phyloP scores from a whole-genome alignment of 257 asterid genomes.

The Solanum ossicruentum region DNA sequence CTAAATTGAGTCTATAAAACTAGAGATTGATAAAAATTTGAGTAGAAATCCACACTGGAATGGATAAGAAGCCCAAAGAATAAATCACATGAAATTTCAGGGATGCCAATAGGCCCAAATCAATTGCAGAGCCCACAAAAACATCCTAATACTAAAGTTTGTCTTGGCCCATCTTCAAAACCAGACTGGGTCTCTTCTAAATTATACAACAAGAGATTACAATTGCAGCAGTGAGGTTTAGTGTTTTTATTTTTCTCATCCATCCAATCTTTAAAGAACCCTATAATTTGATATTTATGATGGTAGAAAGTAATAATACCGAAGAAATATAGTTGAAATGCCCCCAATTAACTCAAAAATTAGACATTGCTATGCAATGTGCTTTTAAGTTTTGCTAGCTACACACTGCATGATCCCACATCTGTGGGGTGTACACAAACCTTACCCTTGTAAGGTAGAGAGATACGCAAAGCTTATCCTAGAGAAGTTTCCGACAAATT shows the following conservation, averaged over 20 bases:
- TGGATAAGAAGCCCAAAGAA: neutral
- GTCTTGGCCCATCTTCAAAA: neutral
- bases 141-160: neutral
- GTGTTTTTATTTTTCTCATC: neutral
- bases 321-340: neutral
- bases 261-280: neutral
- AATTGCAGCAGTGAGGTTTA: neutral
- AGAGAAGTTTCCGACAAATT: neutral
- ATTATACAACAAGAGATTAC: neutral
- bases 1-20: neutral
- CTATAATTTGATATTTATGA: neutral
- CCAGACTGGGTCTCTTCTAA: neutral
- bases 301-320: neutral
- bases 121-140: neutral
- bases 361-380: neutral
- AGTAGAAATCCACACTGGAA: neutral
- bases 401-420: conserved; percentile 25
- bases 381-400: conserved; percentile 29
- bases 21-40: neutral
- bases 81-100: neutral
- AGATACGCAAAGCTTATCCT: too few species aligned
- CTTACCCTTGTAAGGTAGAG: neutral
- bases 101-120: neutral
- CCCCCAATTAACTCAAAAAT: neutral
- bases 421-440: neutral